Conservation (phyloP, 768 basidiomycete genomes). For the Termitomyces sp. region DNA sequence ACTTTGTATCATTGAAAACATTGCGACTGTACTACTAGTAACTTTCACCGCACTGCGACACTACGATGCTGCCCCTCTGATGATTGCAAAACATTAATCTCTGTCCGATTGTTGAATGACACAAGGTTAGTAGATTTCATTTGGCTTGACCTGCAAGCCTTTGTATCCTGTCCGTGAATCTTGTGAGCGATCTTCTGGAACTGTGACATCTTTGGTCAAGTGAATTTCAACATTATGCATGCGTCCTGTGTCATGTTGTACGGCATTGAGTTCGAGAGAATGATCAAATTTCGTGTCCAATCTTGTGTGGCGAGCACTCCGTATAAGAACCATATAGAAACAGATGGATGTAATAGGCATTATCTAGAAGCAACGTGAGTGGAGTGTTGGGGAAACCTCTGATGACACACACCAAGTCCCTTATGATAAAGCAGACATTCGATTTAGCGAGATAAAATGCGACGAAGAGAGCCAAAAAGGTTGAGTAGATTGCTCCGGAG, state of each 20-base stretch:
- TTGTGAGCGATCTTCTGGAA: neutral
- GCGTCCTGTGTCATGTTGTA: neutral
- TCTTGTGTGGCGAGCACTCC: neutral
- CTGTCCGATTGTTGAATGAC: too few relatives aligned
- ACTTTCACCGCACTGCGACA: too few relatives aligned
- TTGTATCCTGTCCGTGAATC: neutral
- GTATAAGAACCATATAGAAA: neutral
- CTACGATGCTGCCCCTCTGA: too few relatives aligned
- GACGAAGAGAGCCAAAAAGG: neutral
- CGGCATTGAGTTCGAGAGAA: neutral
- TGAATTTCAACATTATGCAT: neutral
- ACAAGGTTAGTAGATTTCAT: too few relatives aligned
- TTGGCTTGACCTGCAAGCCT: neutral
- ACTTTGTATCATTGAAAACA: too few relatives aligned
- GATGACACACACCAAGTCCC: neutral
- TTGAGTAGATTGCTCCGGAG: slow-evolving; percentile 1
- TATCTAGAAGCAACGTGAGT: neutral
- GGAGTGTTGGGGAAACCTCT: neutral
- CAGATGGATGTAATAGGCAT: neutral
- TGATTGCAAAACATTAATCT: too few relatives aligned
- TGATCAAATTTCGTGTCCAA: neutral
- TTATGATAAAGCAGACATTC: neutral
- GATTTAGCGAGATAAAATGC: neutral
- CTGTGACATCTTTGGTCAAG: neutral
- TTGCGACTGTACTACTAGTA: too few relatives aligned